Conservation (phyloP, 176 grass and related monocot species). For the Avena sativa region DNA sequence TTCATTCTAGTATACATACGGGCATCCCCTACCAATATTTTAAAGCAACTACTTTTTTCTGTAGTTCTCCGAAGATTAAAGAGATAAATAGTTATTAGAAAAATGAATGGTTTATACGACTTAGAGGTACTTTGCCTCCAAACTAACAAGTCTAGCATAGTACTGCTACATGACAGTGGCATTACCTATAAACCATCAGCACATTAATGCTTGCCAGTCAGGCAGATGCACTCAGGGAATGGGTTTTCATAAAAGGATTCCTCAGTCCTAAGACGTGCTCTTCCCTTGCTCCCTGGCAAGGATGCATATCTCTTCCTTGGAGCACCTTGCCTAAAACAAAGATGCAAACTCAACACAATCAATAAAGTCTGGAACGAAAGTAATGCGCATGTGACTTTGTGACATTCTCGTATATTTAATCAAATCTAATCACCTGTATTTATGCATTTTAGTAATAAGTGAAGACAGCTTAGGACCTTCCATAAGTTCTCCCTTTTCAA, state of each 20-base stretch:
- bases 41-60: background rate
- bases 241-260: constrained; percentile 95
- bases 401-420: background rate
- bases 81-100: background rate
- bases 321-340: constrained; percentile 68
- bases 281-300: constrained; percentile 84
- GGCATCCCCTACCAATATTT: background rate
- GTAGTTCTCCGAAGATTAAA: background rate
- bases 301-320: constrained; percentile 89
- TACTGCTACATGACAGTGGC: background rate
- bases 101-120: background rate
- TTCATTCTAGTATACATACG: background rate
- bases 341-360: constrained; percentile 30
- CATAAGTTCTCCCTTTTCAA: constrained; percentile 74
- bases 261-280: constrained; percentile 77
- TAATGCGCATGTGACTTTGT: background rate
- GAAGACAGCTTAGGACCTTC: constrained; percentile 73
- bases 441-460: constrained; percentile 81
- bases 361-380: constrained; percentile 10
- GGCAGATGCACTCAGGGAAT: constrained; percentile 90
- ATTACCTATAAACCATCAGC: constrained; percentile 50
- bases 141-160: constrained; percentile 16
- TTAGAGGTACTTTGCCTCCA: constrained; percentile 25
- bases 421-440: constrained; percentile 66
- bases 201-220: constrained; percentile 54